These are phyloP conservation scores for Nannizziopsis arthrosporioides DNA, from an alignment of 2,329 filamentous ascomycete species.

Conservation along the genomic window DNA sequence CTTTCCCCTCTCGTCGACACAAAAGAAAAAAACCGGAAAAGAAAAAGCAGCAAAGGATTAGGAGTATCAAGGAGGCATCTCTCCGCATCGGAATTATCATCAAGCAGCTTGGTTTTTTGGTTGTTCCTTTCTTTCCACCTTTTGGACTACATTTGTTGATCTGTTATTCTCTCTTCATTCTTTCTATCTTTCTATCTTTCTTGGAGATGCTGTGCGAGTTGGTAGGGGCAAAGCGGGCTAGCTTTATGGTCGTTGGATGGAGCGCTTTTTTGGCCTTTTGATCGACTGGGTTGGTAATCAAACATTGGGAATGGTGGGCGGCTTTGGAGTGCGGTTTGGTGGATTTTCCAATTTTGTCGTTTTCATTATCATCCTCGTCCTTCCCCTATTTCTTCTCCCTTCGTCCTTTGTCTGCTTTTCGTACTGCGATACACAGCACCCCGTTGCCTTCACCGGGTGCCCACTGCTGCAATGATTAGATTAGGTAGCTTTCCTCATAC, in stretches of 20 bases:
- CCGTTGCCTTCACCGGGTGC: too few species aligned
- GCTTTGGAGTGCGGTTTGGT: conserved; percentile 16
- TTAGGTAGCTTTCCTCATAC: too few species aligned
- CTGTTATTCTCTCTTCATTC: conserved; percentile 19
- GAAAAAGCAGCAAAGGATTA: conserved; percentile 11
- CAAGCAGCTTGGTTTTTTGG: conserved; percentile 4
- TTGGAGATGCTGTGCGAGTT: conserved; percentile 10
- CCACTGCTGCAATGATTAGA: too few species aligned
- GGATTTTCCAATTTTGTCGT: conserved; percentile 11
- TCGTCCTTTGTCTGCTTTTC: not conserved
- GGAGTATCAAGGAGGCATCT: conserved; percentile 13
- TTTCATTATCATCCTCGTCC: not conserved
- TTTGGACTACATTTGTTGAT: conserved; percentile 7
- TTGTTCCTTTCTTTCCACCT: conserved; percentile 8
- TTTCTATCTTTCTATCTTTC: too few species aligned
- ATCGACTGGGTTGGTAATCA: conserved; percentile 14
- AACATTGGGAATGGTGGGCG: conserved; percentile 15
- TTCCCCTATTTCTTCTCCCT: conserved; percentile 1
- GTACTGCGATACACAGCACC: not conserved
- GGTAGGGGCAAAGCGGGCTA: conserved; percentile 13
- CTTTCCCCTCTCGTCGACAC: not conserved
- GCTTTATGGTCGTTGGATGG: conserved; percentile 16
- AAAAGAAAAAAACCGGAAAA: conserved; percentile 9
- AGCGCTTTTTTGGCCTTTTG: conserved; percentile 15
- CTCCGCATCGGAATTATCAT: not conserved